Base-by-base conservation (phyloP, 495 filamentous ascomycete species). In the Aspergillus kassunensis region DNA sequence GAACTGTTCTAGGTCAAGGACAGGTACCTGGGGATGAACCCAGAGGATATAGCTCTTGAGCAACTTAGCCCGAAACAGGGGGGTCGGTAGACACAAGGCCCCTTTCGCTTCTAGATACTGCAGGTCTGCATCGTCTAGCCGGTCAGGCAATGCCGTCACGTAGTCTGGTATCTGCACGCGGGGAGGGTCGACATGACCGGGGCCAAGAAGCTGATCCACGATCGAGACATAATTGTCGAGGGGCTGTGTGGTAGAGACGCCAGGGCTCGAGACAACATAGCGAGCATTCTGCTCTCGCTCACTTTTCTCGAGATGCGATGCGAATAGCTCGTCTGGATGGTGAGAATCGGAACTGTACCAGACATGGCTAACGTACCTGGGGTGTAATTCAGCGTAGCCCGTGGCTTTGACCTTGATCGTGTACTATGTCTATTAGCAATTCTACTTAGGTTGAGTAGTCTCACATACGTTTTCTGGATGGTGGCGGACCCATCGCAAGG, bases 1-100 rank as follows among this genome's bases (percentile, higher is more conserved):
- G 19, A 51, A 51, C 5, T 13, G 23, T 12, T 51, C 37, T 37
- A 42, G 25, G 12, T 51, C 37, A 7, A 51, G 24, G 6, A 51
- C 37, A 0, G 48, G 48, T 1, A 51, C 37, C 36, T 51, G 48
- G 0, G 48, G 48, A 23, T 51, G 48, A 2, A 51, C 48, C 48
- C 48, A 51, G 12, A 42, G 37, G 15, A 51, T 51, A 15, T 51
- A 51, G 25, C 6, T 23, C 10, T 51, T 51, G 2, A 51, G 27
- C 2, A 51, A 23, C 37, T 51, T 37, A 1, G 36, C 30, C 2
- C 48, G 48, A 43, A 51, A 33, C 13, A 24, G 35, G 4, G 35
- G 36, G 2, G 48, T 41, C 1, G 48, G 48, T 4, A 51, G 36
- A 37, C 23, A 41, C 23, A 51, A 20, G 4, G 48, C 48, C 9